Evolutionary conservation across 1,139 yeast genomes (phyloP).

Genomic region (Geotrichum carabidarum): DNA sequence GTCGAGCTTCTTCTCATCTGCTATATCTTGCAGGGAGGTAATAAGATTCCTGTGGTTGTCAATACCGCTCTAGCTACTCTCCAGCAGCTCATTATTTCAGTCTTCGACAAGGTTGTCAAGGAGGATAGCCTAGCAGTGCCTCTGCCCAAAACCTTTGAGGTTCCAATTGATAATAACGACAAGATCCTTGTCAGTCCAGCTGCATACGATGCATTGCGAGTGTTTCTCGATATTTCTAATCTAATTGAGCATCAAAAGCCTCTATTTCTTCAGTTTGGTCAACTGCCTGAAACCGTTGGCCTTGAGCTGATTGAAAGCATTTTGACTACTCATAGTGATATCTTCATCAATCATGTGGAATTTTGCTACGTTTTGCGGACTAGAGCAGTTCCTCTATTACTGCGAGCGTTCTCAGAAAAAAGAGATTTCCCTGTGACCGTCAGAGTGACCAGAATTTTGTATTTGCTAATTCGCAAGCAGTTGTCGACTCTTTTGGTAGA

Average conservation of each 20-base stretch:
- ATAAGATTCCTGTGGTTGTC: slow-evolving; percentile 70
- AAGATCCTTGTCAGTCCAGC: slow-evolving; percentile 45
- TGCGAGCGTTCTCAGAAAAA: slow-evolving; percentile 59
- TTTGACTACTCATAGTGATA: slow-evolving; percentile 49
- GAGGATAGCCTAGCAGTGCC: slow-evolving; percentile 36
- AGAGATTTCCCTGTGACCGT: slow-evolving; percentile 60
- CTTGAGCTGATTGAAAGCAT: slow-evolving; percentile 76
- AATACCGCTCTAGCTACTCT: slow-evolving; percentile 92
- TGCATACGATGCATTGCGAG: slow-evolving; percentile 63
- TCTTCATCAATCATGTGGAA: slow-evolving; percentile 59
- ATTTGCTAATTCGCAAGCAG: slow-evolving; percentile 56
- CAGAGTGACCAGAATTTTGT: slow-evolving; percentile 67
- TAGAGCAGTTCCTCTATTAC: slow-evolving; percentile 66
- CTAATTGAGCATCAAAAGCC: slow-evolving; percentile 59
- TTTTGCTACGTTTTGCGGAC: slow-evolving; percentile 60
- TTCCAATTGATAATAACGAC: slow-evolving; percentile 44
- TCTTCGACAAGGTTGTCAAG: slow-evolving; percentile 59
- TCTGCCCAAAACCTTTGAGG: slow-evolving; percentile 27
- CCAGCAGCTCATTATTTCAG: slow-evolving; percentile 71
- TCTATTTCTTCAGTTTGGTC: slow-evolving; percentile 47
- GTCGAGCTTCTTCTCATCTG: slow-evolving; percentile 63
- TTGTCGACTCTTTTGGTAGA: slow-evolving; percentile 62
- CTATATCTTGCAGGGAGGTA: slow-evolving; percentile 62
- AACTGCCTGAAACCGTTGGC: slow-evolving; percentile 62
- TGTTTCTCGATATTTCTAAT: slow-evolving; percentile 67